Evolutionary conservation across 768 basidiomycete species (phyloP), one percentile per base, ranked within the genome.

Genomic region (Udeniomyces megalosporus): DNA sequence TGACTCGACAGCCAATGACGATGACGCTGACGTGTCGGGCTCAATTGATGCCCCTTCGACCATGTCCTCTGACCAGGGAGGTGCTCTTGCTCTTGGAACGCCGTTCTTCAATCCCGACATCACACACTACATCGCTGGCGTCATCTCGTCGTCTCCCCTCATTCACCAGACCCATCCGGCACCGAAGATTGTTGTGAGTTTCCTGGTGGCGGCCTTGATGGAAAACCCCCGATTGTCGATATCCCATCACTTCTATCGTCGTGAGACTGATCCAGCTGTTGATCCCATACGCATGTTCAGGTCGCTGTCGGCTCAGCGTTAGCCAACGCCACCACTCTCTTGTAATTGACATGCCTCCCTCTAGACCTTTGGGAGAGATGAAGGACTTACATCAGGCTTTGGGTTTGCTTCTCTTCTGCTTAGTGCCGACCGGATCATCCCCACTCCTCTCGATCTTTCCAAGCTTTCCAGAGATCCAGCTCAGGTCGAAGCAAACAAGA

Each of bases 131-230:
- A 72, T 88, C 15, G 72, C 78, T n/a, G 87, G 84, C 0, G 74
- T 86, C 38, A 83, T 88, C 58, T 76, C 80, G 3, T 78, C 80
- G 26, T 84, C 84, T 61, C 86, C 87, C 2, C 74, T 86, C 31
- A 76, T 89, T 54, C 74, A 74, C 3, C 81, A 84, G 70, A 75
- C 85, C 1, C 75, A 77, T 4, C 85, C 86, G 0, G 80, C 81
- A 12, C 45, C 54, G 31, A 66, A 58, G 38, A 42, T 42, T 42
- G 17, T 42, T 42, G 38, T 42, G 38, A 42, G 38, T 42, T 17
- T 8, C n/a, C 17, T 8, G 38, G 17, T 17, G 17, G 38, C 38
- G 10, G 10, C 38, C 10, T 8, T 42, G 10, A 8, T 42, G 38
- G 38, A 8, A 8, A 42, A 8, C 17, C 38, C 17, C 38, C 38